These are phyloP conservation scores for Talaromyces trachyspermus DNA, from an alignment of 495 filamentous ascomycete species.

Conservation along the genomic window DNA sequence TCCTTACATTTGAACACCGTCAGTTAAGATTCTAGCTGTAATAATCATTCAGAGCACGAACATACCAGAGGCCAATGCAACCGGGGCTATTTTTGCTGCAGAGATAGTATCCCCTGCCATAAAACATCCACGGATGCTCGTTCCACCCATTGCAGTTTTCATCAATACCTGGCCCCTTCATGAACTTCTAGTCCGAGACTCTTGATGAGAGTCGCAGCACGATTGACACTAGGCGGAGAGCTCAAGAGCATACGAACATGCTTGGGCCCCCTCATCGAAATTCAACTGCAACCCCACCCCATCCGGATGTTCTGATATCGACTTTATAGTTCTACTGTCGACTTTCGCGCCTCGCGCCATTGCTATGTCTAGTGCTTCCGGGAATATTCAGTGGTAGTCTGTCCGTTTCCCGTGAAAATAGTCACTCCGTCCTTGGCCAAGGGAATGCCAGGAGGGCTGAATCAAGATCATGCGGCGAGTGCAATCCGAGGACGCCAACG, in stretches of 20 bases:
- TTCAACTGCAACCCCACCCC: not conserved
- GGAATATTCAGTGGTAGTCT: not conserved
- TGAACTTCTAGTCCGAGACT: not conserved
- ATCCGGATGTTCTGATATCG: not conserved
- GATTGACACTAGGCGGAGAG: not conserved
- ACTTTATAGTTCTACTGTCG: not conserved
- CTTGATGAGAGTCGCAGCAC: not conserved
- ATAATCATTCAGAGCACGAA: too few relatives aligned
- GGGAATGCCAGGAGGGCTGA: not conserved
- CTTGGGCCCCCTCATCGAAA: not conserved
- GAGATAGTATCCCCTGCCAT: slow-evolving; percentile 3
- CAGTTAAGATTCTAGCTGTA: too few relatives aligned
- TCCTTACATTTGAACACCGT: not conserved
- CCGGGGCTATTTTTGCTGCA: not conserved
- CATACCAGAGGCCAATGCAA: slow-evolving; percentile 2
- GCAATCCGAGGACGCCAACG: not conserved
- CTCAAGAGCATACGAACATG: not conserved
- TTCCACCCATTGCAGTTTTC: slow-evolving; percentile 6
- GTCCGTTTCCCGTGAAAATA: not conserved
- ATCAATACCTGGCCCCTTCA: not conserved
- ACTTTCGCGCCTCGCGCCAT: not conserved
- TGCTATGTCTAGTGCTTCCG: not conserved
- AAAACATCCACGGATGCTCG: slow-evolving; percentile 8
- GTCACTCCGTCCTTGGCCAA: not conserved
- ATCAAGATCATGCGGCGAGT: not conserved